These are phyloP conservation scores for Biscogniauxia mediterranea DNA, from an alignment of 2,329 filamentous ascomycete species.

Conservation along the genomic window DNA sequence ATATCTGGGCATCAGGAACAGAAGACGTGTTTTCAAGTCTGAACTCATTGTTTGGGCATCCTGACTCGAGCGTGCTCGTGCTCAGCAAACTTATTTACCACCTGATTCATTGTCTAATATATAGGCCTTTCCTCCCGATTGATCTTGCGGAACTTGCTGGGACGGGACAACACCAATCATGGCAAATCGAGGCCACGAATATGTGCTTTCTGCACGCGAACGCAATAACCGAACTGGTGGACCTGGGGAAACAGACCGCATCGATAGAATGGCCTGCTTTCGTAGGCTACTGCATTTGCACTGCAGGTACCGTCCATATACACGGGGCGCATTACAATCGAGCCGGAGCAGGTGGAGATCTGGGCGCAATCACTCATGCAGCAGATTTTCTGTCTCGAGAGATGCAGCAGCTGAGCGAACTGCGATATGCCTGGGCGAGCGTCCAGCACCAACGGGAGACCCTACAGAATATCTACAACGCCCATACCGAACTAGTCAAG, in stretches of 20 bases:
- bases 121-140: slow-evolving; percentile 82
- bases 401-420: slow-evolving; percentile 75
- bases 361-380: slow-evolving; percentile 61
- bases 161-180: slow-evolving; percentile 81
- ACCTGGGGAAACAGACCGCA: slow-evolving; percentile 71
- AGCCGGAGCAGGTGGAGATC: slow-evolving; percentile 46
- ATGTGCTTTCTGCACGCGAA: slow-evolving; percentile 85
- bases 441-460: slow-evolving; percentile 79
- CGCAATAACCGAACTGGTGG: slow-evolving; percentile 78
- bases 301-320: slow-evolving; percentile 83
- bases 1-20: slow-evolving; percentile 80
- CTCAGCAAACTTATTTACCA: slow-evolving; percentile 87
- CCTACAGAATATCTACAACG: slow-evolving; percentile 72
- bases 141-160: slow-evolving; percentile 78
- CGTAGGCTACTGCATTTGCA: slow-evolving; percentile 82
- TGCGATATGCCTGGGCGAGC: slow-evolving; percentile 73
- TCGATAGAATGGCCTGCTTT: slow-evolving; percentile 84
- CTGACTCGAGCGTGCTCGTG: slow-evolving; percentile 74
- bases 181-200: slow-evolving; percentile 90
- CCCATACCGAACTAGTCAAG: slow-evolving; percentile 79
- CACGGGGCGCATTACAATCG: slow-evolving; percentile 79
- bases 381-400: slow-evolving; percentile 72
- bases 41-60: slow-evolving; percentile 71
- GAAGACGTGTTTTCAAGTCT: slow-evolving; percentile 76
- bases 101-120: slow-evolving; percentile 81